Evolutionary conservation across 257 asterid species (phyloP), one percentile per base, ranked within the genome.

Genomic region (Gynochthodes officinalis): DNA sequence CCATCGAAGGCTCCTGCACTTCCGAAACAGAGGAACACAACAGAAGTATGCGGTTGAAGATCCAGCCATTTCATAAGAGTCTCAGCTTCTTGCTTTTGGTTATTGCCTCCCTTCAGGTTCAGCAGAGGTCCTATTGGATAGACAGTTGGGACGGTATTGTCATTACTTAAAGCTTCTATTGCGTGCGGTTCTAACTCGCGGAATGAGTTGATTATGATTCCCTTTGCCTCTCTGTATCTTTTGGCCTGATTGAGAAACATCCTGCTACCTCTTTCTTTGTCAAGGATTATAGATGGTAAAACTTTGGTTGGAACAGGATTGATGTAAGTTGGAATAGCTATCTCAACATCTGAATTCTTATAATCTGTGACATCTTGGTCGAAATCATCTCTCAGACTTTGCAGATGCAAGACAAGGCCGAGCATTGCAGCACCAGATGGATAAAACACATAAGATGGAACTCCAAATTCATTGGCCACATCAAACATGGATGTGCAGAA

Each of bases 261-360:
- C 35, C 11, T 64, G 53, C 69, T 39, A 9, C 60, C 73, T 42
- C 69, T 52, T 64, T 64, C 52, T 43, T 18, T 63, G 68, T 64
- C 52, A 23, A 64, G 11, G 53, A 64, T 21, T 15, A 64, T 4
- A 8, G 69, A 64, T 39, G 69, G 69, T 21, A 64, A 44, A 40
- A 64, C 69, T 37, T 64, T 64, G 9, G 69, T 39, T 14, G 69
- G 69, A 27, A 64, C 69, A n/a, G 69, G 52, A 40, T 64, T 64
- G 6, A 64, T n/a, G 21, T 64, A 64, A 39, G 69, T 64, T 5
- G 69, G 69, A 13, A 40, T 16, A 64, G 69, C 5, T 19, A 40
- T 64, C 33, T n/a, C 52, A 3, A 0, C n/a, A 28, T 39, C 48
- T 16, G 52, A 40, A 39, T 39, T 4, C 52, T 64, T 64, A 16